phyloP scores from a whole-genome alignment of 1,284 basidiomycete genomes.

The Rhodotorula sp. region DNA sequence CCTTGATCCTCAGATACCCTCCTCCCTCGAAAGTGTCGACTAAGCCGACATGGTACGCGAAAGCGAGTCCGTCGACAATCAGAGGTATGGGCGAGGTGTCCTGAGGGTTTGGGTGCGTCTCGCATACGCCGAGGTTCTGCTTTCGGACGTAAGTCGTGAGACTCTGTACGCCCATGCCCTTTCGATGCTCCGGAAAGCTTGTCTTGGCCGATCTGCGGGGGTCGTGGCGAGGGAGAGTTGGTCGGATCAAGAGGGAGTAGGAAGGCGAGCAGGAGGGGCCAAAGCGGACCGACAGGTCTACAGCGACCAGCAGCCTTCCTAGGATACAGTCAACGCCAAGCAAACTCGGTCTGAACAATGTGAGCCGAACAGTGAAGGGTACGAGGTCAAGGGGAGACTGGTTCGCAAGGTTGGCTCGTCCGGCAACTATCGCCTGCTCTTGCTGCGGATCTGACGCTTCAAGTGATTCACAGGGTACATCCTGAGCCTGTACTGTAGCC shows the following conservation, averaged over 20 bases:
- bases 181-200: not conserved
- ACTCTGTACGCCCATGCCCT: constrained; percentile 37
- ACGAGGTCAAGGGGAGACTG: not conserved
- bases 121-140: constrained; percentile 12
- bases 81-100: not conserved
- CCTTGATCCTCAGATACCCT: constrained; percentile 16
- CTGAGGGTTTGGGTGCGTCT: not conserved
- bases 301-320: too few species aligned
- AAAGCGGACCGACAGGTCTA: too few species aligned
- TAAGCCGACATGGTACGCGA: constrained; percentile 24
- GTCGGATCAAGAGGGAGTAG: too few species aligned
- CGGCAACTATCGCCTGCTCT: too few species aligned
- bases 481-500: too few species aligned
- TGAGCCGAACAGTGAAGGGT: too few species aligned
- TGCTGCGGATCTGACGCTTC: too few species aligned
- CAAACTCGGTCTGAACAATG: too few species aligned
- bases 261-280: too few species aligned
- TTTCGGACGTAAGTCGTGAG: constrained; percentile 30
- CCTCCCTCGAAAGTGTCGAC: constrained; percentile 30
- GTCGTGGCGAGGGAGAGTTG: too few species aligned
- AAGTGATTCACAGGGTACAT: too few species aligned
- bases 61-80: constrained; percentile 31
- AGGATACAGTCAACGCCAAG: too few species aligned
- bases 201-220: not conserved
- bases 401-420: not conserved